Base-by-base conservation (phyloP, 768 basidiomycete genomes). In the Suillus americanus region DNA sequence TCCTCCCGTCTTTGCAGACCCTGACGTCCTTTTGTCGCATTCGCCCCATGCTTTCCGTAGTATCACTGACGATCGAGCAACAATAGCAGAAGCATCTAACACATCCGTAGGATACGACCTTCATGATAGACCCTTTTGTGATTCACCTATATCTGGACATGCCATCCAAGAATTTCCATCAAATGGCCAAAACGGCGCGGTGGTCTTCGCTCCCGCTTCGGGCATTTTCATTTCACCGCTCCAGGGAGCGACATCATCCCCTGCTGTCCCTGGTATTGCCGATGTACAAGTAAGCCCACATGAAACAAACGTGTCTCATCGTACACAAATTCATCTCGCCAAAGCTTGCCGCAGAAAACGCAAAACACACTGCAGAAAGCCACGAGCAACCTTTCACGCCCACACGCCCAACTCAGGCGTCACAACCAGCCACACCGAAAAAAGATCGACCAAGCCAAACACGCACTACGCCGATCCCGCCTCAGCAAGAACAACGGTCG, bases 181-280 rank as follows among this genome's bases (percentile, higher is more conserved):
- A 40, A 41, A 59, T 59, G 40, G 10, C 25, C 57, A 59, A 59
- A 20, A 25, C 6, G 18, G 18, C 18, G 16, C 56, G 28, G 35
- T 18, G 18, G 10, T 43, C 5, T 73, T 74, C 33, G 69, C 72
- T 8, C 71, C 73, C 8, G 69, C 70, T 25, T 66, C 70, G 9
- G 74, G 70, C 2, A 56, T 69, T 41, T 69, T 68, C 40, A 57
- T 79, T 63, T 79, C 77, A 55, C 79, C 76, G 53, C 70, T 75
- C 33, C 69, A 65, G 35, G 64, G 67, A 61, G 43, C 28, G 41
- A 12, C 57, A 41, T 16, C 57, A 20, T 30, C 40, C 28, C 28
- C 28, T 28, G 40, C 20, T 12, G 28, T 41, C 28, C 25, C 38
- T 41, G 28, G 16, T 0, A 41, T 59, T 28, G 40, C 25, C 6